Conservation (phyloP, 352 stramenopile genomes). For the Pythium grandisporangium region DNA sequence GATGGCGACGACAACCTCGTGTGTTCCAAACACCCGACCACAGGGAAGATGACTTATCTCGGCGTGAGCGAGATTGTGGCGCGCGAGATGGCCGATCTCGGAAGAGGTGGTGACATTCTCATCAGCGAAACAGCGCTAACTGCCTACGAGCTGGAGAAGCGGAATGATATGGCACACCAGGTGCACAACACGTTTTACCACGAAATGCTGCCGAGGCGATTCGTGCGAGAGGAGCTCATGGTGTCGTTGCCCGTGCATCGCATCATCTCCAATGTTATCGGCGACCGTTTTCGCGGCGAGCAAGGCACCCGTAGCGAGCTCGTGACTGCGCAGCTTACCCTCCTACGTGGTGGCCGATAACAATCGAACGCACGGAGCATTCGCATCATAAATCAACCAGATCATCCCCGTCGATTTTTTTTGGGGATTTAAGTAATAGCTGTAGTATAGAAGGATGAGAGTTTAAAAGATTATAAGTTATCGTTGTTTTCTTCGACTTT, state of each 20-base stretch:
- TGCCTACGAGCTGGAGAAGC: conserved; percentile 30
- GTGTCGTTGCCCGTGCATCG: conserved; percentile 8
- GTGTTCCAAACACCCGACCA: conserved; percentile 57
- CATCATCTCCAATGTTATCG: conserved; percentile 8
- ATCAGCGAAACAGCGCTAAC: conserved; percentile 43
- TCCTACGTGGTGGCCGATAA: no score
- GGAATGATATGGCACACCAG: conserved; percentile 6
- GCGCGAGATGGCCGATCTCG: conserved; percentile 55
- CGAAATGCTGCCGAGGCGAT: conserved; percentile 1
- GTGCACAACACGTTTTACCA: conserved; percentile 10
- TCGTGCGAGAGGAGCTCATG: conserved; percentile 7
- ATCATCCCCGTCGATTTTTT: no score
- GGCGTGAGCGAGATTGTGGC: conserved; percentile 59
- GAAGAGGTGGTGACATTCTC: conserved; percentile 56
- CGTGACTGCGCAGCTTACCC: conserved; percentile 4
- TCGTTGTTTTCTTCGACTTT: no score
- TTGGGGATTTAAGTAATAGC: background rate
- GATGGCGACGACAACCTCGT: conserved; percentile 53
- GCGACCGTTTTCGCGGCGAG: conserved; percentile 13
- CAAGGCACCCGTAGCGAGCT: conserved; percentile 11
- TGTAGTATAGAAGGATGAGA: background rate
- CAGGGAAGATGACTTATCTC: conserved; percentile 70
- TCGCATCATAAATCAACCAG: no score
- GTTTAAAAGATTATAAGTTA: background rate
- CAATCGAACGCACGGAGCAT: no score